Percentiles rank a stretch among this genome's conserved stretches.
Conservation (phyloP, 129 eudicot species). For the Flaveria sonorensis region DNA sequence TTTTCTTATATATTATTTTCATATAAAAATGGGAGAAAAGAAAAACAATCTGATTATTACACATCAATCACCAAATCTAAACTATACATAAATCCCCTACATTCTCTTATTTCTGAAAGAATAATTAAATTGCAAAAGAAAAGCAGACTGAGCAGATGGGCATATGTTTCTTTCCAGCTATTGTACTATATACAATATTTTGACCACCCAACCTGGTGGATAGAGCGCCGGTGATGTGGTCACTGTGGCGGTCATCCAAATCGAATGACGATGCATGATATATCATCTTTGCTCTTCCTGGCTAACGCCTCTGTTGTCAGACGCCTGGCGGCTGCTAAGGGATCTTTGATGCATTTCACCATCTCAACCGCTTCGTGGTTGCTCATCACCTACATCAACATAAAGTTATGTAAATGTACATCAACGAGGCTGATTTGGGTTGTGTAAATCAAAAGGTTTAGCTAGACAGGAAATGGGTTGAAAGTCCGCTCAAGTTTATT, state of each 20-base stretch:
- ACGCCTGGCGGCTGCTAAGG: conserved; percentile 76
- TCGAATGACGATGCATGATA: conserved; percentile 74
- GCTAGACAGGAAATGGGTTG: not conserved
- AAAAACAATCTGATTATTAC: conserved; percentile 6
- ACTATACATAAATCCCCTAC: conserved; percentile 37
- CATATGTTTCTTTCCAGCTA: conserved; percentile 27
- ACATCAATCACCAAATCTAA: not conserved
- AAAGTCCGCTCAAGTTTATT: not conserved
- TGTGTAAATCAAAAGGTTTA: not conserved
- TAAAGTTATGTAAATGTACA: not conserved
- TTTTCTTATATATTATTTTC: not conserved
- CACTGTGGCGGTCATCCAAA: conserved; percentile 48
- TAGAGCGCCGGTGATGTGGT: not conserved
- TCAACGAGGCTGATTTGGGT: not conserved
- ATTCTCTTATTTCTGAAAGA: conserved; percentile 13
- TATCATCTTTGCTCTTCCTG: conserved; percentile 81
- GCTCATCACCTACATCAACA: conserved; percentile 61
- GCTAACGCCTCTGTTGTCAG: conserved; percentile 68
- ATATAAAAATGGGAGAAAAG: not conserved
- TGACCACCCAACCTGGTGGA: not conserved
- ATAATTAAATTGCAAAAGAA: conserved; percentile 13
- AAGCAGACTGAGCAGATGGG: conserved; percentile 1
- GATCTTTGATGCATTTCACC: conserved; percentile 65
- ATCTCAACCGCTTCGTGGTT: conserved; percentile 68
- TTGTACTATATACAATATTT: conserved; percentile 29